These are phyloP conservation scores for Chiua sp. DNA, from an alignment of 1,284 basidiomycete species.

Conservation along the genomic window DNA sequence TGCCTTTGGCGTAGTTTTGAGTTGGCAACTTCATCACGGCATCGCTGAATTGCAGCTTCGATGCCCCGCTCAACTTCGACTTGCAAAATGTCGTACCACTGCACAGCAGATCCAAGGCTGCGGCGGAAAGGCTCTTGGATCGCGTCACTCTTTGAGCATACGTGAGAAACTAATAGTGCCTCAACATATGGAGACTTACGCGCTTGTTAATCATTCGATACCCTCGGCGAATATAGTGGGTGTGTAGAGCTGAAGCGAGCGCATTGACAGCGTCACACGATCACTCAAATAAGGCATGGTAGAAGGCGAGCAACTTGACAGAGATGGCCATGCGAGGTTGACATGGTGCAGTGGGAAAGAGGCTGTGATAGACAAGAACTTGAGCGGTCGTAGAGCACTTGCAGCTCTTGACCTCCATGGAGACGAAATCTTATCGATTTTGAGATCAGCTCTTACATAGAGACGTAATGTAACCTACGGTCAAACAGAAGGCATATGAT, in stretches of 20 bases:
- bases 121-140: slow-evolving; percentile 2
- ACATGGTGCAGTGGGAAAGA: slow-evolving; percentile 3
- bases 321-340: slow-evolving; percentile 8
- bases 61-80: neutral
- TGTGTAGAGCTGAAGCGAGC: slow-evolving; percentile 1
- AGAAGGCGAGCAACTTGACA: neutral
- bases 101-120: neutral
- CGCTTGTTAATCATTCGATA: neutral
- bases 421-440: neutral
- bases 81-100: slow-evolving; percentile 4
- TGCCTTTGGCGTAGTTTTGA: too few species aligned
- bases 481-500: slow-evolving; percentile 1
- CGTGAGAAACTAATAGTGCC: too few species aligned
- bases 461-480: neutral
- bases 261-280: slow-evolving; percentile 12
- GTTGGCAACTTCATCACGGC: too few species aligned
- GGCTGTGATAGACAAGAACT: neutral
- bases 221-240: neutral
- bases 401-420: neutral
- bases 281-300: neutral
- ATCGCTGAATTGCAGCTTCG: too few species aligned
- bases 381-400: neutral
- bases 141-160: neutral
- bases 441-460: too few species aligned
- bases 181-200: neutral